phyloP scores from a whole-genome alignment of 1,139 yeast species.

The Hyphopichia fennica region DNA sequence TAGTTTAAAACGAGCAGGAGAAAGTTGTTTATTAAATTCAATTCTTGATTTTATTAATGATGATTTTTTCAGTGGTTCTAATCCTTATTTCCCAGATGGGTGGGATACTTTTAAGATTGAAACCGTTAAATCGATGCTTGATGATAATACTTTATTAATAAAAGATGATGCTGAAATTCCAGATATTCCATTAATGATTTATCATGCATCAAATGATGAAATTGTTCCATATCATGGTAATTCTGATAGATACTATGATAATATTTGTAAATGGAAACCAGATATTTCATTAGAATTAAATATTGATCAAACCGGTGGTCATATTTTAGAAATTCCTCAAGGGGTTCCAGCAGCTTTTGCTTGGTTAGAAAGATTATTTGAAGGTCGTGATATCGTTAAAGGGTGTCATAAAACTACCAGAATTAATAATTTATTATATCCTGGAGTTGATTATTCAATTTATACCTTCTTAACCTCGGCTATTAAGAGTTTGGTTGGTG shows the following conservation, averaged over 20 bases:
- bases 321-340: slow-evolving; percentile 12
- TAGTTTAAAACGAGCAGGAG: slow-evolving; percentile 2
- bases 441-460: slow-evolving; percentile 1
- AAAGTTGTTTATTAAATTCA: slow-evolving; percentile 8
- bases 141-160: slow-evolving; percentile 22
- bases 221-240: slow-evolving; percentile 18
- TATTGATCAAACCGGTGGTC: slow-evolving; percentile 11
- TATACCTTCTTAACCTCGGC: neutral
- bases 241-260: slow-evolving; percentile 23
- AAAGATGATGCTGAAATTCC: slow-evolving; percentile 14
- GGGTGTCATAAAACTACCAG: slow-evolving; percentile 16
- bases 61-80: slow-evolving; percentile 17
- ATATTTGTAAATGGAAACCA: slow-evolving; percentile 25
- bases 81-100: slow-evolving; percentile 13
- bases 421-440: slow-evolving; percentile 9
- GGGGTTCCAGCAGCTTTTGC: slow-evolving; percentile 18
- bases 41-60: slow-evolving; percentile 11
- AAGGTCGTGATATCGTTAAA: slow-evolving; percentile 11
- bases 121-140: slow-evolving; percentile 14
- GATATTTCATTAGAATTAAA: slow-evolving; percentile 7
- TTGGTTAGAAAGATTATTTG: slow-evolving; percentile 15
- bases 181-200: slow-evolving; percentile 19
- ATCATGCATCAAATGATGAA: slow-evolving; percentile 17
- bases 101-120: slow-evolving; percentile 13
- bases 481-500: slow-evolving; percentile 2